Conservation (phyloP, 441 rosid genomes). For the Syzygium syzygioides region DNA sequence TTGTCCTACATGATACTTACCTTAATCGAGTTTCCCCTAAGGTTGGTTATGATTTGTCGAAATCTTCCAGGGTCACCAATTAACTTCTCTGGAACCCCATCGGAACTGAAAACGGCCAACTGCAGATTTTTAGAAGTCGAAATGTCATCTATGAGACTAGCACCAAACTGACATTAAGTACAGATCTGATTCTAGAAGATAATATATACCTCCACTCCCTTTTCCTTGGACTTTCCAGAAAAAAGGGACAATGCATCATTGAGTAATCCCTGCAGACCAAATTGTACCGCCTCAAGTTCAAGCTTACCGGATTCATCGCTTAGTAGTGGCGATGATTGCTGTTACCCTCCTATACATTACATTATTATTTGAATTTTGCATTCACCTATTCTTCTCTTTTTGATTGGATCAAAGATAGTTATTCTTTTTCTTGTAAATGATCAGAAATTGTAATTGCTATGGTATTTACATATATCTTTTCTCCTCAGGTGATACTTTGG, state of each 20-base stretch:
- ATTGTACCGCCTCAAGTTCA: slow-evolving; percentile 80
- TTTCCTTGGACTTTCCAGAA: slow-evolving; percentile 73
- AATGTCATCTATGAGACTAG: not conserved
- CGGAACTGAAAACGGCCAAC: slow-evolving; percentile 87
- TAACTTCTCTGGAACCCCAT: slow-evolving; percentile 66
- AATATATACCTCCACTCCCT: slow-evolving; percentile 71
- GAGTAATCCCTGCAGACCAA: slow-evolving; percentile 62
- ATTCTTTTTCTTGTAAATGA: too few species aligned
- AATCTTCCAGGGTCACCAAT: slow-evolving; percentile 91
- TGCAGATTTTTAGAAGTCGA: slow-evolving; percentile 19
- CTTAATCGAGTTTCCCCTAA: slow-evolving; percentile 91
- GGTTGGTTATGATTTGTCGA: slow-evolving; percentile 87
- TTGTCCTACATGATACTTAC: slow-evolving; percentile 29
- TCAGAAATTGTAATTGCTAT: too few species aligned
- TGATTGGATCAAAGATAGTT: too few species aligned
- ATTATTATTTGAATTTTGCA: too few species aligned
- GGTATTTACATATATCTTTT: not conserved
- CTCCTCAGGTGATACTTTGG: slow-evolving; percentile 70
- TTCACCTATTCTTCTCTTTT: too few species aligned
- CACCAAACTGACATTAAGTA: not conserved
- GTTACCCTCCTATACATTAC: too few species aligned
- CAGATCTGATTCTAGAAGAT: not conserved
- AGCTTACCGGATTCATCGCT: slow-evolving; percentile 90
- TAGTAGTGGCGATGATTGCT: slow-evolving; percentile 22
- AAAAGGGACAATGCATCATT: slow-evolving; percentile 88